A percentile compares a stretch with the other conserved stretches of the same genome.
These are phyloP conservation scores for Cladophialophora chaetospira DNA, from an alignment of 2,329 filamentous ascomycete species.

Conservation along the genomic window DNA sequence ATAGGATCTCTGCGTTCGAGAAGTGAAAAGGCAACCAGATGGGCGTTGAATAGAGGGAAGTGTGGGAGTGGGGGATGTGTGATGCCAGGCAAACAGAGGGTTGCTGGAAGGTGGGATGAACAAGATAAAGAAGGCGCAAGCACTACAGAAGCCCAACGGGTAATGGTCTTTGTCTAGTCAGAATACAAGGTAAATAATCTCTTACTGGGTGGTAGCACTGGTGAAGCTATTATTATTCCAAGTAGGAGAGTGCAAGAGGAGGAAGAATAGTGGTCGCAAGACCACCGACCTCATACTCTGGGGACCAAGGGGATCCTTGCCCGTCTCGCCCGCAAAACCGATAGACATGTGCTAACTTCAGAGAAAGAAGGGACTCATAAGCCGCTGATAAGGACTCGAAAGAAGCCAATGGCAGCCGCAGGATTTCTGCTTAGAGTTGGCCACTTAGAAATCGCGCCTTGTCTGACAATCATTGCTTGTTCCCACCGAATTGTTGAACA, in stretches of 20 bases:
- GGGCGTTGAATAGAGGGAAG: slow-evolving; percentile 13
- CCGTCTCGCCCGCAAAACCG: not conserved
- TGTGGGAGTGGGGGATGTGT: slow-evolving; percentile 18
- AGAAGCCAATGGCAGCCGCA: slow-evolving; percentile 4
- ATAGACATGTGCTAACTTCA: slow-evolving; percentile 10
- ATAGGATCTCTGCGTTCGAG: slow-evolving; percentile 2
- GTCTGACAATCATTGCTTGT: not conserved
- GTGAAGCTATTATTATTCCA: not conserved
- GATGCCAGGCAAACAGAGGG: not conserved
- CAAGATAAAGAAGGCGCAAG: not conserved
- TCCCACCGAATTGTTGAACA: no score
- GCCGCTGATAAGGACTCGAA: slow-evolving; percentile 13
- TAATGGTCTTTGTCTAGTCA: not conserved
- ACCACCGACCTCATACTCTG: slow-evolving; percentile 3
- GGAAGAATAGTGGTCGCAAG: slow-evolving; percentile 8
- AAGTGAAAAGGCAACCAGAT: slow-evolving; percentile 13
- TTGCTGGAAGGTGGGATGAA: slow-evolving; percentile 6
- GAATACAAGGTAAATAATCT: not conserved
- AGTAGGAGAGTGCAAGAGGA: not conserved
- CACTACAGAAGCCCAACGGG: not conserved
- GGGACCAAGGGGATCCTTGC: not conserved
- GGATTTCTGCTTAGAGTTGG: slow-evolving; percentile 1
- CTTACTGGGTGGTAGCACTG: not conserved
- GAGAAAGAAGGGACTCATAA: no score
- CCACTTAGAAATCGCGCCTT: slow-evolving; percentile 6